Base-by-base conservation (phyloP, 2,329 filamentous ascomycete species). In the Cladosporium sp. region DNA sequence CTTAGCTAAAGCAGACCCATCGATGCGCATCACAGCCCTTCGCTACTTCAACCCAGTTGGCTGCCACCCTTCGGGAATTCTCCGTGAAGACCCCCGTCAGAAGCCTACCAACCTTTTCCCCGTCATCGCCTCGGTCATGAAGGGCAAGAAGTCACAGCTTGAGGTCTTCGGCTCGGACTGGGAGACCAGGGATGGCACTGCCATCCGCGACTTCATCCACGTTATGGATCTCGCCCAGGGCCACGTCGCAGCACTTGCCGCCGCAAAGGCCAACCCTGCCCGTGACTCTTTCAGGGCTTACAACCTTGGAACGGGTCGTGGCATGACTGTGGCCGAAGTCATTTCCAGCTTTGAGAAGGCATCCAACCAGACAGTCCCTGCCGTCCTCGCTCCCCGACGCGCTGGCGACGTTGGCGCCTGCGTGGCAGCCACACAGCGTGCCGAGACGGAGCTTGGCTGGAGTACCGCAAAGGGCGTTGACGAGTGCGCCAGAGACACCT, bases 21-120 rank as follows among this genome's bases (percentile, higher is more conserved):
- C 76, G 19, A 84, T 81, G 80, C 77, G 76, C 13, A 80, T 84
- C 56, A 78, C 80, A 29, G 79, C 80, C 4, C 70, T 85, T 22
- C 74, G 82, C 25, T 85, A 85, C 66, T 85, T 85, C 69, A 85
- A 85, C 55, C 83, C 82, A 1, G 78, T 84, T 47, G 82, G 83
- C 7, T 84, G 80, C 62, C 79, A 85, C 59, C 70, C 78, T 20
- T 83, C 80, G 3, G 83, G 82, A 13, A 68, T 83, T 6, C 69
- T 85, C 9, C 79, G 82, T 15, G 83, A 85, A 67, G 79, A 84
- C 62, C 82, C 83, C 19, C 73, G 77, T 49, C 77, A 77, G 51
- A 75, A 72, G 30, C 79, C 82, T 7, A 82, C 78, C 33, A 85
- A 86, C 60, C 72, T 85, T 32, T 78, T 85, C 54, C 83, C 82